phyloP scores from a whole-genome alignment of 2,329 filamentous ascomycete genomes.

The Blumeria hordei region DNA sequence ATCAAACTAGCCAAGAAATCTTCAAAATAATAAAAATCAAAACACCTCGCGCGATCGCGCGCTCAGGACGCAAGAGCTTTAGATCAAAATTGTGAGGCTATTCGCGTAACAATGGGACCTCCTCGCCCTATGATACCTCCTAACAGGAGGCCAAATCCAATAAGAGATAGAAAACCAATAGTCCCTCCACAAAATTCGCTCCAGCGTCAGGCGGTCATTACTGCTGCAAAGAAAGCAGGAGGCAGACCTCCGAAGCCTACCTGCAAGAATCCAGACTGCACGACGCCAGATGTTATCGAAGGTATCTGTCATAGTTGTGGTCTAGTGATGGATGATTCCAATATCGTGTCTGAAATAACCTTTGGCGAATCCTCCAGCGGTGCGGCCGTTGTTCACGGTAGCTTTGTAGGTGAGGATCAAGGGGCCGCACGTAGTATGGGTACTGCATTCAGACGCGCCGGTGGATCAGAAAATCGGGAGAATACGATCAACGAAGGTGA shows the following conservation, averaged over 20 bases:
- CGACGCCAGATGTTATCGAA: constrained; percentile 35
- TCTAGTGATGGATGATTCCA: constrained; percentile 58
- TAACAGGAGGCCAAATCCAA: neutral
- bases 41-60: no score
- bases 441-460: constrained; percentile 34
- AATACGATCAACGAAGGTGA: constrained; percentile 28
- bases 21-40: no score
- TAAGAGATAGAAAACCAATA: constrained; percentile 1
- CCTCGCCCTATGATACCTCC: neutral
- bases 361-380: constrained; percentile 76
- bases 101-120: no score
- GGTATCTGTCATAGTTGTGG: constrained; percentile 66
- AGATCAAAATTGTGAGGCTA: no score
- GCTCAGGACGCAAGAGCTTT: no score
- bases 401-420: constrained; percentile 66
- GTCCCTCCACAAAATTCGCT: neutral
- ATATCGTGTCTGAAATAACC: constrained; percentile 76
- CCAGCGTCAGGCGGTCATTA: neutral
- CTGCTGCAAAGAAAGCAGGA: neutral
- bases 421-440: constrained; percentile 29
- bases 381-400: constrained; percentile 75
- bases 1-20: no score
- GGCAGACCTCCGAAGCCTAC: neutral
- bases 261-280: constrained; percentile 35
- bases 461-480: constrained; percentile 32